Evolutionary conservation across 148 eudicot genomes (phyloP), one percentile per base, ranked within the genome.

Genomic region (Dysphania ambrosioides): DNA sequence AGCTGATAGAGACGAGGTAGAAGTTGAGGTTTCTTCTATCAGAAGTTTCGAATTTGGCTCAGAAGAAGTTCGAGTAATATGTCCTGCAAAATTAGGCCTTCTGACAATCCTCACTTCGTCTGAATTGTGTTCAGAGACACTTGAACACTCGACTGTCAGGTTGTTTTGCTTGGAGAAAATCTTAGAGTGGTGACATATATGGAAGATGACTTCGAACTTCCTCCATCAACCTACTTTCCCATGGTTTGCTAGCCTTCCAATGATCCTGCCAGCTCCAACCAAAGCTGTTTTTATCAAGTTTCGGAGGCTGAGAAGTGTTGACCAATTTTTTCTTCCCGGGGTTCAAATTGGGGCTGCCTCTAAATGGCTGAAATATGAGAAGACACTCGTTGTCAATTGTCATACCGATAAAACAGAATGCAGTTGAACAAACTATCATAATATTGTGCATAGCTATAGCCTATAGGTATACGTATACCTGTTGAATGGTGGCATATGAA

Each of bases 181-280:
- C 77, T 67, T 84, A 1, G 85, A 67, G 31, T 51, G 87, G 88
- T 70, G 87, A 80, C 63, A 35, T 36, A 15, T 66, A 77, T 19
- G 87, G 86, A 49, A 78, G 66, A 19, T 86, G 87, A 34, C 53
- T 63, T 18, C 68, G 82, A 72, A 73, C 74, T 32, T 83, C 88
- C 62, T 82, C 91, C 79, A 83, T 79, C 23, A 85, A 56, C 77
- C 79, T 82, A 40, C 70, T 81, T 72, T 91, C 95, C 92, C 94
- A 91, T 59, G 97, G 88, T 83, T 88, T 89, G 16, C 75, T 61
- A 11, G 96, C 85, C 92, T 86, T 87, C 97, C 93, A 92, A 62
- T 88, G 85, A 57, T 92, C 96, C 31, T 91, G 75, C 95, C 97
- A 94, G 81, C 83, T 88, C 75, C 76, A 77, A 38, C 85, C 84